A percentile compares a stretch with the other conserved stretches of the same genome.
Conservation (phyloP, 257 asterid species). For the Osmanthus fragrans region DNA sequence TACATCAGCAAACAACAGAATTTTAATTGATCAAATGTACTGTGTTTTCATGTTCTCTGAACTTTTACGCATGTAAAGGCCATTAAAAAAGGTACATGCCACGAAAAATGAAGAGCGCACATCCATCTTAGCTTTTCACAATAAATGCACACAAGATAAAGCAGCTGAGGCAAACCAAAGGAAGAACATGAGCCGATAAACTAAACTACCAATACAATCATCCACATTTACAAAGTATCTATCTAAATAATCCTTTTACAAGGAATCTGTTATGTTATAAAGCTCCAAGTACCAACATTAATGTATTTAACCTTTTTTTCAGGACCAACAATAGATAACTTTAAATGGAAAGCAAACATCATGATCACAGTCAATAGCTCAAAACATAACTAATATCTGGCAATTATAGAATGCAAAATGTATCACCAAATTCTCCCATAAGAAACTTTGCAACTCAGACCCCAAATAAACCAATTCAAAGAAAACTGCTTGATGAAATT, state of each 20-base stretch:
- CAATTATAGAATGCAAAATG: neutral
- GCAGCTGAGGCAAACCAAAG: neutral
- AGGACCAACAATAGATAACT: neutral
- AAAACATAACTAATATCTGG: neutral
- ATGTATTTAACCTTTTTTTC: neutral
- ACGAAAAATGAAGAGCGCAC: neutral
- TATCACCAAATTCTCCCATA: neutral
- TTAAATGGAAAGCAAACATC: neutral
- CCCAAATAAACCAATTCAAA: neutral
- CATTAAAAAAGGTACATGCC: neutral
- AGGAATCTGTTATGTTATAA: neutral
- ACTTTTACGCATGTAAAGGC: neutral
- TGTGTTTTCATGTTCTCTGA: neutral
- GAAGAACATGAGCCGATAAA: neutral
- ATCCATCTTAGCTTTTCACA: neutral
- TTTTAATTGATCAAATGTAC: neutral
- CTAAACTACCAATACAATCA: neutral
- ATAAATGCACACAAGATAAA: neutral
- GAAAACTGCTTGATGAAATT: neutral
- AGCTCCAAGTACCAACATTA: neutral
- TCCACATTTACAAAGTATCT: neutral
- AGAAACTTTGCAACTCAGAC: neutral
- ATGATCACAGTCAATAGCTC: neutral
- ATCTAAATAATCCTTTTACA: neutral
- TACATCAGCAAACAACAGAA: neutral